Base-by-base conservation (phyloP, 1,284 basidiomycete genomes). In the Marasmius tenuissimus region DNA sequence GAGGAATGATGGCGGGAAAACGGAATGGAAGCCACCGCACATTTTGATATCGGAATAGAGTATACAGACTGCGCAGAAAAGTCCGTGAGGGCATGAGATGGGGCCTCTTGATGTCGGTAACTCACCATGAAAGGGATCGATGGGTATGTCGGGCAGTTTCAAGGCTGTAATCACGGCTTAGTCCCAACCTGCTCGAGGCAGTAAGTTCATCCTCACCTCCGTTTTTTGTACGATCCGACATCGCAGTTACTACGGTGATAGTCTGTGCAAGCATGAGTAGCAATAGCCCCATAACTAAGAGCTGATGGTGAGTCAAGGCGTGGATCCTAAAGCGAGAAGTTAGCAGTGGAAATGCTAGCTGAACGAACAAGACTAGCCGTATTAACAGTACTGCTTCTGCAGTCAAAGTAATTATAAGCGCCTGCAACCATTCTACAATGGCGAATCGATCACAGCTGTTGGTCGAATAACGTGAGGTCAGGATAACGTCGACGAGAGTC, bases 381-480 rank as follows among this genome's bases (percentile, higher is more conserved):
- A 70, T 56, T 20, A 71, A 47, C 35, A 72, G 58, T 10, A 72
- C 66, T 9, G 64, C 51, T 61, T 72, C 71, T 0, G 71, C 71
- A 8, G 69, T 69, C n/a, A 72, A 63, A 20, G 68, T 65, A 22
- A 69, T 68, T 16, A 71, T 61, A 9, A 72, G 63, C 2, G 70
- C 69, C 57, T 72, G 68, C 9, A 71, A 50, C 70, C 70, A 72
- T 64, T 72, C 67, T 3, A 71, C 69, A 34, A 70, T 69, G n/a
- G 69, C 70, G 51, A 72, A 72, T 16, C 67, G 69, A 52, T 70
- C 61, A 61, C 71, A 72, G 38, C 70, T 73, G 47, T 33, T 20
- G 27, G 18, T n/a, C 2, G 12, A 45, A 14, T 33, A 50, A 16
- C 5, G 22, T 45, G 12, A 27, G 20, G 42, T 18, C 2, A n/a